Evolutionary conservation across 768 basidiomycete genomes (phyloP).

Genomic region (Gloeophyllum trabeum): DNA sequence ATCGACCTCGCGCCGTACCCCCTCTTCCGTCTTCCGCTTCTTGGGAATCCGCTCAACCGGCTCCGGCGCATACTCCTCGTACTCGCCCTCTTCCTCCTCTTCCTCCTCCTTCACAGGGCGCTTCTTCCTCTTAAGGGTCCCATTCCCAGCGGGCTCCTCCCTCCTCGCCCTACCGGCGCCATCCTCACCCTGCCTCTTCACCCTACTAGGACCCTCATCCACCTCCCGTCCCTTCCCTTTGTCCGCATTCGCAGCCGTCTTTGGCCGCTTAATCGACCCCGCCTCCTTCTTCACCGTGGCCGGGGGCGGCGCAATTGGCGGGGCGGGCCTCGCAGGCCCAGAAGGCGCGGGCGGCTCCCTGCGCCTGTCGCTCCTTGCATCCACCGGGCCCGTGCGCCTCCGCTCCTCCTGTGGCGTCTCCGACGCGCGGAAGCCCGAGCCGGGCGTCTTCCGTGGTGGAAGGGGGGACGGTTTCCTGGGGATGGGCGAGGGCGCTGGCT

Average conservation of each 20-base stretch:
- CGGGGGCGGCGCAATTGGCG: conserved; percentile 15
- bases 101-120: conserved; percentile 6
- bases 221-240: conserved; percentile 13
- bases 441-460: conserved; percentile 27
- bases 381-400: conserved; percentile 16
- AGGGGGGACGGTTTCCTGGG: conserved; percentile 14
- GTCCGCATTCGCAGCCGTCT: conserved; percentile 18
- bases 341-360: conserved; percentile 17
- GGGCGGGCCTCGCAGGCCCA: conserved; percentile 22
- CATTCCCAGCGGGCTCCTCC: conserved; percentile 15
- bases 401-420: conserved; percentile 7
- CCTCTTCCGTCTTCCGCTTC: conserved; percentile 9
- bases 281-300: conserved; percentile 12
- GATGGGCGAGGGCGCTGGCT: conserved; percentile 5
- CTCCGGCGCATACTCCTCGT: background rate
- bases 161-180: conserved; percentile 13
- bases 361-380: conserved; percentile 16
- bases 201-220: background rate
- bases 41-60: background rate
- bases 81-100: conserved; percentile 8
- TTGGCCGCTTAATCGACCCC: conserved; percentile 10
- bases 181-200: conserved; percentile 4
- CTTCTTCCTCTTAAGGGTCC: conserved; percentile 19
- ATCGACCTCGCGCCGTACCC: conserved; percentile 3
- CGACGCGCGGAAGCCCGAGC: conserved; percentile 34